Conservation (phyloP, 2,329 filamentous ascomycete genomes). For the Trichoderma cornu-damae region DNA sequence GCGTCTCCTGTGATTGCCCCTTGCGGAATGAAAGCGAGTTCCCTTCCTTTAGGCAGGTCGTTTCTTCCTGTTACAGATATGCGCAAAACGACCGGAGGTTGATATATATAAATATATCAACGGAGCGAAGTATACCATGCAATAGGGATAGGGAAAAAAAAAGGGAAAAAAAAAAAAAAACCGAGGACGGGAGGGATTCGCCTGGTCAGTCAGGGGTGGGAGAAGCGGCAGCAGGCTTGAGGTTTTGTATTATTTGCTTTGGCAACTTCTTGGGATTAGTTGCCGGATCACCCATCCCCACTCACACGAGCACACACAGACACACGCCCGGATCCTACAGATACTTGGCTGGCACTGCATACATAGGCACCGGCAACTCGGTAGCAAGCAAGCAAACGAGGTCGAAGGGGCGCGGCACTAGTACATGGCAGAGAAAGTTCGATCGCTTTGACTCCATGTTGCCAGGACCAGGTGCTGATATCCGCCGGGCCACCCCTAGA, state of each 20-base stretch:
- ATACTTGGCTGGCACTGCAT: neutral
- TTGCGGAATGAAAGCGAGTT: constrained; percentile 11
- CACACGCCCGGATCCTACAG: neutral
- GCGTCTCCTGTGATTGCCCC: constrained; percentile 11
- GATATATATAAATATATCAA: constrained; percentile 12
- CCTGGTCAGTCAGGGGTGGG: neutral
- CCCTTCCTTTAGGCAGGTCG: constrained; percentile 8
- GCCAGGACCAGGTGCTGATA: neutral
- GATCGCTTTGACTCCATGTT: neutral
- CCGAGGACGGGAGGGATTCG: neutral
- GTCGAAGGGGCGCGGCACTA: neutral
- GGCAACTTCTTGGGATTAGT: constrained; percentile 8
- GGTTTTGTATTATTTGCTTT: constrained; percentile 15
- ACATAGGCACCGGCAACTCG: constrained; percentile 1
- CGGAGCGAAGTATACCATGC: neutral
- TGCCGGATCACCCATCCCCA: constrained; percentile 15
- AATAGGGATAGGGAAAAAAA: neutral
- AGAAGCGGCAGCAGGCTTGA: constrained; percentile 6
- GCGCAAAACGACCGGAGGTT: constrained; percentile 1
- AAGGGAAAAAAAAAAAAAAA: neutral
- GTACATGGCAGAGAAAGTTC: neutral
- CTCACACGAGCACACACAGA: neutral
- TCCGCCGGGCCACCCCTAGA: neutral
- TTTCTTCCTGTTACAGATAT: constrained; percentile 3
- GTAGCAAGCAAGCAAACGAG: constrained; percentile 1